Evolutionary conservation across 495 filamentous ascomycete genomes (phyloP).

Genomic region (Aspergillus coremiiformis): DNA sequence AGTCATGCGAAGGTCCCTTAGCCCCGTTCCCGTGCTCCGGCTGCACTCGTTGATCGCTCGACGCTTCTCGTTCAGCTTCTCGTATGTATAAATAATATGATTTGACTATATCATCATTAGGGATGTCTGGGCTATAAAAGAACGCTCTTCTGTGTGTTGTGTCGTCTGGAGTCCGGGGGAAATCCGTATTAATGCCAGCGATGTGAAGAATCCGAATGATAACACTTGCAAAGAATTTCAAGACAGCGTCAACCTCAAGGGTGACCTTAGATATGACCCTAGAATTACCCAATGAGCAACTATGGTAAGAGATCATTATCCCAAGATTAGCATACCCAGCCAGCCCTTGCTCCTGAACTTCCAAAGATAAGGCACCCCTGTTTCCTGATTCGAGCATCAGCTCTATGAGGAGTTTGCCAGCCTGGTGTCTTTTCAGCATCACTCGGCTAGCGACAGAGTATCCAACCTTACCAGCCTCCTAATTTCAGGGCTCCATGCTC

Average conservation of each 20-base stretch:
- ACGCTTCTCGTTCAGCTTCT: background rate
- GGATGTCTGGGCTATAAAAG: background rate
- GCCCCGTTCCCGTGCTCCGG: background rate
- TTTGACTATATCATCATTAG: background rate
- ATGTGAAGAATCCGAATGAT: background rate
- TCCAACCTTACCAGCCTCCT: slow-evolving; percentile 12
- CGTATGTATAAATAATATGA: background rate
- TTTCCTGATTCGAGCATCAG: slow-evolving; percentile 1
- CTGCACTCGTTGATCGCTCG: slow-evolving; percentile 3
- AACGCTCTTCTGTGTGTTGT: background rate
- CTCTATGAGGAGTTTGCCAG: slow-evolving; percentile 14
- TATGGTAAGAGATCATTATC: background rate
- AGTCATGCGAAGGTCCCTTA: background rate
- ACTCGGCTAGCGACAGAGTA: no score
- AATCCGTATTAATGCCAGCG: background rate
- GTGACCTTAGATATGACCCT: slow-evolving; percentile 1
- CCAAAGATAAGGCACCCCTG: background rate
- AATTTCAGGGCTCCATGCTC: background rate
- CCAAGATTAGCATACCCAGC: slow-evolving; percentile 4
- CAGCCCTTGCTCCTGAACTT: background rate
- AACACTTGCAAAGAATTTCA: slow-evolving; percentile 6
- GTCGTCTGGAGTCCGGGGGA: slow-evolving; percentile 3
- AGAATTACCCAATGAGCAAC: background rate
- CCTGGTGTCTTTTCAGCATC: slow-evolving; percentile 7
- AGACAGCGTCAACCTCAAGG: background rate